A percentile compares a stretch with the other conserved stretches of the same genome.
phyloP scores from a whole-genome alignment of 495 filamentous ascomycete species.

The Podospora appendiculata region DNA sequence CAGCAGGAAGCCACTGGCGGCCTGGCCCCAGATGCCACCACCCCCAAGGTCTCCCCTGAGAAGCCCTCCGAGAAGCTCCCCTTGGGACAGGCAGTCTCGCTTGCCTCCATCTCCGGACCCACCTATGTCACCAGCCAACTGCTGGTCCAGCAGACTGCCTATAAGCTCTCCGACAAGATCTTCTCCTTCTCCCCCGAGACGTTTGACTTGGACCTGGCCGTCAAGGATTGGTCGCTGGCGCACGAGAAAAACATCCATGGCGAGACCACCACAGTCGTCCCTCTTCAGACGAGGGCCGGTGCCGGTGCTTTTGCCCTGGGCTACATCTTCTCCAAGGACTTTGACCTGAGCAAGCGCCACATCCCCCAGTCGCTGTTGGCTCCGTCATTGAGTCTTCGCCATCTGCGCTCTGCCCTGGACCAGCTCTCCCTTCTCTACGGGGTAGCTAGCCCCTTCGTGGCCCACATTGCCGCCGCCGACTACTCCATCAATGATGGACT shows the following conservation, averaged over 20 bases:
- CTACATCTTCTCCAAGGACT: conserved; percentile 95
- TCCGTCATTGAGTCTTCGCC: conserved; percentile 69
- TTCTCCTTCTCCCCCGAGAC: conserved; percentile 93
- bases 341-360: conserved; percentile 81
- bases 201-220: conserved; percentile 79
- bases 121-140: conserved; percentile 88
- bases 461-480: conserved; percentile 90
- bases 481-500: conserved; percentile 64
- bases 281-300: conserved; percentile 81
- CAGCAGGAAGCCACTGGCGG: conserved; percentile 16
- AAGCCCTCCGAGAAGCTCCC: conserved; percentile 50
- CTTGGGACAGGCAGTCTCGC: conserved; percentile 49
- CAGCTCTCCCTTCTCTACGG: conserved; percentile 84
- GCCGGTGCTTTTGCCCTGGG: conserved; percentile 89
- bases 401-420: conserved; percentile 77
- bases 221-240: conserved; percentile 61
- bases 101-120: conserved; percentile 71
- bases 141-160: conserved; percentile 92
- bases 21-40: conserved; percentile 1
- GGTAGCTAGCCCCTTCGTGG: conserved; percentile 83
- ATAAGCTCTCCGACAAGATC: conserved; percentile 87
- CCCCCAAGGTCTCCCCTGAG: conserved; percentile 9
- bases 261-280: conserved; percentile 64
- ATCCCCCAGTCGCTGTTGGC: conserved; percentile 86
- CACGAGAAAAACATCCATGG: conserved; percentile 72